Conservation (phyloP, 306 rosid genomes). For the Hylodesmum podocarpum region DNA sequence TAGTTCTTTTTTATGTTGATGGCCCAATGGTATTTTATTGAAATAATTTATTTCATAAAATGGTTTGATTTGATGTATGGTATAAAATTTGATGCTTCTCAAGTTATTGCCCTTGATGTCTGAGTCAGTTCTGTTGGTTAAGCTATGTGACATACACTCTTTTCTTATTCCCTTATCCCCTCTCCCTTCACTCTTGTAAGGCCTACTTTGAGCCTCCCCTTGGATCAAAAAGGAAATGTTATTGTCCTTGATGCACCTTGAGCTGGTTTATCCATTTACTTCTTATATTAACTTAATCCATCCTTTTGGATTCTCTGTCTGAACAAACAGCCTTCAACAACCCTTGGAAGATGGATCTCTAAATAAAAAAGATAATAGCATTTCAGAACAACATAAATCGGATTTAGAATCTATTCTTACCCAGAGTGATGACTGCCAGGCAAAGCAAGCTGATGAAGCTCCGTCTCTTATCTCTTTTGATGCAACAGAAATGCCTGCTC, state of each 20-base stretch:
- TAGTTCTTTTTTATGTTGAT: slow-evolving; percentile 1
- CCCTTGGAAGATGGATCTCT: slow-evolving; percentile 47
- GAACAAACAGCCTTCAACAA: slow-evolving; percentile 60
- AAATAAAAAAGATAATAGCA: slow-evolving; percentile 43
- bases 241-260: not conserved
- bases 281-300: slow-evolving; percentile 14
- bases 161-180: not conserved
- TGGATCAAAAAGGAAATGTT: not conserved
- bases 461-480: slow-evolving; percentile 81
- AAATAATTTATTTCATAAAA: not conserved
- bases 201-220: not conserved
- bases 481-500: slow-evolving; percentile 49
- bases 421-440: slow-evolving; percentile 44
- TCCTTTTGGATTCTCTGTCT: slow-evolving; percentile 31
- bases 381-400: slow-evolving; percentile 43
- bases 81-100: not conserved
- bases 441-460: slow-evolving; percentile 43
- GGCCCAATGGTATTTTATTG: not conserved
- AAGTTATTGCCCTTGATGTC: not conserved
- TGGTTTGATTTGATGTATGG: not conserved
- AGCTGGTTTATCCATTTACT: slow-evolving; percentile 12
- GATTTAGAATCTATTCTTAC: slow-evolving; percentile 44
- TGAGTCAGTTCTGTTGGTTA: not conserved
- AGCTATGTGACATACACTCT: not conserved
- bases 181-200: not conserved